A percentile compares a stretch with the other conserved stretches of the same genome.
These are phyloP conservation scores for Nidularia pulvinata DNA, from an alignment of 768 basidiomycete species.

Conservation along the genomic window DNA sequence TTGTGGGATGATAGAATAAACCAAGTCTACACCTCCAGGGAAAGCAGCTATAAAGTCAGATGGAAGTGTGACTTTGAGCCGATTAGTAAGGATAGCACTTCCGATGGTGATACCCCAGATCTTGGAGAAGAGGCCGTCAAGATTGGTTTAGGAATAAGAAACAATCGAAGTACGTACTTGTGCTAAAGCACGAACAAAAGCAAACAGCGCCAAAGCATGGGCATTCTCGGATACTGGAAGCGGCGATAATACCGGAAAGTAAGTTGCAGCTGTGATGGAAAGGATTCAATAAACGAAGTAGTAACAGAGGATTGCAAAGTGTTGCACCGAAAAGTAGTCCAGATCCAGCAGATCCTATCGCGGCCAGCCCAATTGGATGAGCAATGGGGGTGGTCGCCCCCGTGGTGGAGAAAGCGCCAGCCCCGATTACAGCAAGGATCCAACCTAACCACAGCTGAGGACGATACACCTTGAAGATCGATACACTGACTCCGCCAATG, in stretches of 20 bases:
- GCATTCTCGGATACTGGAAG: conserved; percentile 36
- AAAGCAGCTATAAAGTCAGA: conserved; percentile 2
- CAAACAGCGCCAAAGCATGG: conserved; percentile 40
- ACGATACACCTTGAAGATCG: neutral
- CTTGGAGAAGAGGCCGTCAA: neutral
- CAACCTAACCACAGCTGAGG: neutral
- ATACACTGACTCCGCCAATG: neutral
- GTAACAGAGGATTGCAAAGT: too few relatives aligned
- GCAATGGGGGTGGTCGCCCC: neutral
- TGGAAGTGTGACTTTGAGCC: conserved; percentile 40
- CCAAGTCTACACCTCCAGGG: neutral
- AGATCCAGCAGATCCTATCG: neutral
- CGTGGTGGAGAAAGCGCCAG: neutral
- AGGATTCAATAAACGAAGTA: too few relatives aligned
- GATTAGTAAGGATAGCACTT: conserved; percentile 49
- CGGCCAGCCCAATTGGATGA: neutral
- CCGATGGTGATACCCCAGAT: conserved; percentile 51
- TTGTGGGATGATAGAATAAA: neutral
- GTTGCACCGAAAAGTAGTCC: neutral
- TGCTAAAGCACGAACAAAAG: conserved; percentile 32
- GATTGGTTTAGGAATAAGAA: neutral
- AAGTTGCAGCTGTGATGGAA: neutral
- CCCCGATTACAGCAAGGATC: neutral
- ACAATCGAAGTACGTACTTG: conserved; percentile 14
- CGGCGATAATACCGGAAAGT: conserved; percentile 23